Evolutionary conservation across 179 eudicot species (phyloP), one percentile per base, ranked within the genome.

Genomic region (Patellifolia procumbens): DNA sequence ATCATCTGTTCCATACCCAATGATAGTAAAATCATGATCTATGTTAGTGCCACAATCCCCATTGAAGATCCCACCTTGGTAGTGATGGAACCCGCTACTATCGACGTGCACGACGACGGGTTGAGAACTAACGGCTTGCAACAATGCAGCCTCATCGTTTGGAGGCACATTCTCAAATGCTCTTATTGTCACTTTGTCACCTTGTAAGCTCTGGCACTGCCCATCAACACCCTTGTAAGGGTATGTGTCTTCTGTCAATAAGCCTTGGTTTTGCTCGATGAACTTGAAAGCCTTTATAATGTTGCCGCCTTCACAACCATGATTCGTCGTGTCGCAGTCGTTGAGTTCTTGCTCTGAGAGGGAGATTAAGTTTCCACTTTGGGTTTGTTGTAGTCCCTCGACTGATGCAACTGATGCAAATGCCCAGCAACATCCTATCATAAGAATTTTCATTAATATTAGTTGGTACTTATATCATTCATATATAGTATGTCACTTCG

Each of bases 361-460:
- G 0, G 88, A 81, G 17, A 85, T 20, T 29, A 87, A 64, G 3
- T 77, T 63, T 32, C 86, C 85, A 0, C 76, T 83, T 8, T 20
- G 35, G 24, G 85, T 76, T 56, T 83, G 55, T 62, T 74, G 28
- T 39, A 81, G 42, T 20, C 85, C 84, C 74, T 87, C 87, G 24
- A 79, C 52, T 28, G 88, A 80, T 24, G 74, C 77, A 0, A 56
- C 51, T 8, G 73, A 8, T 55, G 73, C 58, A 45, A 87, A 87
- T 71, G 91, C 91, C 89, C 93, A 87, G 61, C 85, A 77, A 43
- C 86, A 17, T 4, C 70, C 79, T 69, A 22, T 63, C n/a, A 69
- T 22, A 15, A 45, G n/a, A n/a, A n/a, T n/a, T n/a, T n/a, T n/a
- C n/a, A n/a, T n/a, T n/a, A n/a, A n/a, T n/a, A n/a, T n/a, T n/a